Conservation (phyloP, 2,329 filamentous ascomycete genomes). For the Aspergillus fumigatus region DNA sequence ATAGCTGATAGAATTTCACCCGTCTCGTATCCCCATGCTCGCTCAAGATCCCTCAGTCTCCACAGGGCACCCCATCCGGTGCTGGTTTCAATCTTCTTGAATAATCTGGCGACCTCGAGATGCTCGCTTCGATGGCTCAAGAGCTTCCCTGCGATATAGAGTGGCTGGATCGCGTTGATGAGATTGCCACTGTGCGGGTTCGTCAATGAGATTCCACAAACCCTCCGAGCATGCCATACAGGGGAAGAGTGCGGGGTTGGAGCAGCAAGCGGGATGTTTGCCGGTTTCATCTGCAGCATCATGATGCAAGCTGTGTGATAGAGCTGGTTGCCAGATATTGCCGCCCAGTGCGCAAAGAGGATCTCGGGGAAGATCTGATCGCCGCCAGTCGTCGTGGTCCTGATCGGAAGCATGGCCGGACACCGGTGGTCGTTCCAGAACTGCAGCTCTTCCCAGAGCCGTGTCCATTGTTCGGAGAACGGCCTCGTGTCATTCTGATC, state of each 20-base stretch:
- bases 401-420: slow-evolving; percentile 43
- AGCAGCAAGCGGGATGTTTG: slow-evolving; percentile 16
- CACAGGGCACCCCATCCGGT: slow-evolving; percentile 52
- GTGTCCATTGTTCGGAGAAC: slow-evolving; percentile 43
- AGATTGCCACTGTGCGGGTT: slow-evolving; percentile 52
- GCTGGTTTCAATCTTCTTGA: slow-evolving; percentile 47
- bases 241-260: slow-evolving; percentile 33
- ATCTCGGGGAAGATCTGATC: slow-evolving; percentile 47
- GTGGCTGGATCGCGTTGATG: slow-evolving; percentile 54
- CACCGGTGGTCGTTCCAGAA: slow-evolving; percentile 46
- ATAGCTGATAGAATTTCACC: slow-evolving; percentile 21
- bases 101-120: slow-evolving; percentile 30
- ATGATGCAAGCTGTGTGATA: slow-evolving; percentile 53
- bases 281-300: slow-evolving; percentile 44
- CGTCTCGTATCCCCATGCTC: slow-evolving; percentile 24
- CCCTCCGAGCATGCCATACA: slow-evolving; percentile 52
- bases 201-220: slow-evolving; percentile 53
- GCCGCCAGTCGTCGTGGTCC: slow-evolving; percentile 34
- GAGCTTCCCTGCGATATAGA: slow-evolving; percentile 52
- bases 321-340: slow-evolving; percentile 53
- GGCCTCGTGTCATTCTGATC: slow-evolving; percentile 36
- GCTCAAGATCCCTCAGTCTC: slow-evolving; percentile 49
- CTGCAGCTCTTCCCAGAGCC: slow-evolving; percentile 48
- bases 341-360: slow-evolving; percentile 50
- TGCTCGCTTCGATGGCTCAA: slow-evolving; percentile 48